Evolutionary conservation across 2,329 filamentous ascomycete species (phyloP).

Genomic region (Fusarium dimerum): DNA sequence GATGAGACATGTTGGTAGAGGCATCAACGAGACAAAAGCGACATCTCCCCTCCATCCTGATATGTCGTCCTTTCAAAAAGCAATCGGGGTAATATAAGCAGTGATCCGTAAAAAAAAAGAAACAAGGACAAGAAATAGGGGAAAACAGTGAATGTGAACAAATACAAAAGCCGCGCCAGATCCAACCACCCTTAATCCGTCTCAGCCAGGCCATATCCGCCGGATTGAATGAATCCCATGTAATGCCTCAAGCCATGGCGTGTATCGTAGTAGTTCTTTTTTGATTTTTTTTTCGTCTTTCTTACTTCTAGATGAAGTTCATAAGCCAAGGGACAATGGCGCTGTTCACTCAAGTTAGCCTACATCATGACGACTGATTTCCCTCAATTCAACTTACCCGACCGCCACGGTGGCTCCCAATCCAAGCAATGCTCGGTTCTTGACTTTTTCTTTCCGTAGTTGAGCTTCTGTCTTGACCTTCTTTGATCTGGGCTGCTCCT

Average conservation of each 20-base stretch:
- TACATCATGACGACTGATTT: background rate
- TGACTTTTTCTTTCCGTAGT: constrained; percentile 81
- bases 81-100: constrained; percentile 18
- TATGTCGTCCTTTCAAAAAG: constrained; percentile 10
- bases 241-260: constrained; percentile 23
- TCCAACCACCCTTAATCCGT: constrained; percentile 28
- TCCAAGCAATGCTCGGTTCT: constrained; percentile 81
- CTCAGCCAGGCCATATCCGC: constrained; percentile 19
- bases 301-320: constrained; percentile 50
- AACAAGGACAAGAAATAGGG: constrained; percentile 16
- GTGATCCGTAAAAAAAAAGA: constrained; percentile 20
- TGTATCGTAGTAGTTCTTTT: constrained; percentile 19
- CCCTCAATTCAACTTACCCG: constrained; percentile 66
- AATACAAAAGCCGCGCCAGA: constrained; percentile 29
- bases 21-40: constrained; percentile 2
- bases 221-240: constrained; percentile 3
- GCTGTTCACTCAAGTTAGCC: constrained; percentile 29
- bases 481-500: constrained; percentile 65
- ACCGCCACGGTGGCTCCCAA: constrained; percentile 84
- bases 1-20: background rate
- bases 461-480: constrained; percentile 79
- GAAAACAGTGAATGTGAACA: constrained; percentile 10
- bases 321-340: constrained; percentile 54
- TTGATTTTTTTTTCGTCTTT: too few relatives aligned
- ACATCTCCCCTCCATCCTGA: constrained; percentile 2